phyloP scores from a whole-genome alignment of 2,329 filamentous ascomycete genomes.

The Periconia digitata region DNA sequence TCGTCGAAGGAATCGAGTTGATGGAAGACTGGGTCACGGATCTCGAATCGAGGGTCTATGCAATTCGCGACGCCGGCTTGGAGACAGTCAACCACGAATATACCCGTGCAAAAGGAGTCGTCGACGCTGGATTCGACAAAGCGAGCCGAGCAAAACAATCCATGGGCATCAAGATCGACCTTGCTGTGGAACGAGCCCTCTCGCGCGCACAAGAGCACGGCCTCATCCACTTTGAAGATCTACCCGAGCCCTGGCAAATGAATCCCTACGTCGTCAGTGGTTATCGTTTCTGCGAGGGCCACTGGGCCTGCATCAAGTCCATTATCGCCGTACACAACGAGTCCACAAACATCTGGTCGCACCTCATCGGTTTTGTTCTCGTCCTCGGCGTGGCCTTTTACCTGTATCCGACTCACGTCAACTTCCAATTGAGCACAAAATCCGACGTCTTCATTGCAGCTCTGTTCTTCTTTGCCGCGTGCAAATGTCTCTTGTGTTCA shows the following conservation, averaged over 20 bases:
- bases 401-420: slow-evolving; percentile 86
- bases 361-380: slow-evolving; percentile 83
- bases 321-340: slow-evolving; percentile 88
- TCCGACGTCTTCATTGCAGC: slow-evolving; percentile 88
- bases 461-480: slow-evolving; percentile 93
- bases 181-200: slow-evolving; percentile 80
- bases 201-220: slow-evolving; percentile 74
- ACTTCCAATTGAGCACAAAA: slow-evolving; percentile 84
- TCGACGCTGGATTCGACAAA: slow-evolving; percentile 79
- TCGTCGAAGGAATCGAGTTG: slow-evolving; percentile 79
- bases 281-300: slow-evolving; percentile 92
- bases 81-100: slow-evolving; percentile 80
- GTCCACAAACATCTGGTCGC: slow-evolving; percentile 96
- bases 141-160: slow-evolving; percentile 77
- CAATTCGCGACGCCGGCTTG: slow-evolving; percentile 75
- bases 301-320: slow-evolving; percentile 83
- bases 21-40: slow-evolving; percentile 85
- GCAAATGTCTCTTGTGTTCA: slow-evolving; percentile 91
- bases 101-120: slow-evolving; percentile 71
- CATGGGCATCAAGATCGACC: slow-evolving; percentile 65
- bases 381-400: slow-evolving; percentile 90
- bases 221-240: slow-evolving; percentile 83
- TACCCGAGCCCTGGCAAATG: slow-evolving; percentile 88
- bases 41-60: slow-evolving; percentile 79
- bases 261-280: slow-evolving; percentile 91